phyloP scores from a whole-genome alignment of 2,329 filamentous ascomycete genomes.

The Calonectria ilicicola region DNA sequence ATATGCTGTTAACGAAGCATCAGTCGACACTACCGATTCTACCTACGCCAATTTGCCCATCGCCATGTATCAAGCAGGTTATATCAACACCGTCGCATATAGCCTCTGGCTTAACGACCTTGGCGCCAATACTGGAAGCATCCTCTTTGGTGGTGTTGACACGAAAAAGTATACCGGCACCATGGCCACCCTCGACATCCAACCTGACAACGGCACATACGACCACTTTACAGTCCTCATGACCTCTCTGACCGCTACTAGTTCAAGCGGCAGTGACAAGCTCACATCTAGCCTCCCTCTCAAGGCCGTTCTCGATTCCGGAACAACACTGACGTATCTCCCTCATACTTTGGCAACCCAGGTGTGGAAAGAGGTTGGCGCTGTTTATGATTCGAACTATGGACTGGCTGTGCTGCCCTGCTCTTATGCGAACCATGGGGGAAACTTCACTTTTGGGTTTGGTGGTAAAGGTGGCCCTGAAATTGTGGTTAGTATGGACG shows the following conservation, averaged over 20 bases:
- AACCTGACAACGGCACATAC: slow-evolving; percentile 52
- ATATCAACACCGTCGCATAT: slow-evolving; percentile 76
- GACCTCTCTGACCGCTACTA: slow-evolving; percentile 60
- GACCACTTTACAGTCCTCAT: slow-evolving; percentile 62
- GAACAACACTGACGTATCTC: slow-evolving; percentile 78
- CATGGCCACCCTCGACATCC: slow-evolving; percentile 71
- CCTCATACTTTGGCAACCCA: slow-evolving; percentile 69
- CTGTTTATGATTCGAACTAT: slow-evolving; percentile 53
- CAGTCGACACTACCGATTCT: slow-evolving; percentile 40
- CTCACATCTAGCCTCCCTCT: slow-evolving; percentile 61
- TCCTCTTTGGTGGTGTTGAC: slow-evolving; percentile 86
- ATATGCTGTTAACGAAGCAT: slow-evolving; percentile 67
- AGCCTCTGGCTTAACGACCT: slow-evolving; percentile 76
- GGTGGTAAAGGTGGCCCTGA: slow-evolving; percentile 60
- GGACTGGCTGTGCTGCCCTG: slow-evolving; percentile 64
- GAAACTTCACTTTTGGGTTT: slow-evolving; percentile 67
- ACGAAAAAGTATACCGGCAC: slow-evolving; percentile 77
- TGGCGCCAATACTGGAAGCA: slow-evolving; percentile 72
- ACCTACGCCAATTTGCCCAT: slow-evolving; percentile 72
- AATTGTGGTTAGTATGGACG: slow-evolving; percentile 66
- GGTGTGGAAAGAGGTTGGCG: slow-evolving; percentile 68
- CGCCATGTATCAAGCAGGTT: slow-evolving; percentile 70
- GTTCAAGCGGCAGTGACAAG: slow-evolving; percentile 61
- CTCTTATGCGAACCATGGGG: slow-evolving; percentile 55
- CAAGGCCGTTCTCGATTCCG: slow-evolving; percentile 79